These are phyloP conservation scores for Nemania bipapillata DNA, from an alignment of 2,329 filamentous ascomycete genomes.

Conservation along the genomic window DNA sequence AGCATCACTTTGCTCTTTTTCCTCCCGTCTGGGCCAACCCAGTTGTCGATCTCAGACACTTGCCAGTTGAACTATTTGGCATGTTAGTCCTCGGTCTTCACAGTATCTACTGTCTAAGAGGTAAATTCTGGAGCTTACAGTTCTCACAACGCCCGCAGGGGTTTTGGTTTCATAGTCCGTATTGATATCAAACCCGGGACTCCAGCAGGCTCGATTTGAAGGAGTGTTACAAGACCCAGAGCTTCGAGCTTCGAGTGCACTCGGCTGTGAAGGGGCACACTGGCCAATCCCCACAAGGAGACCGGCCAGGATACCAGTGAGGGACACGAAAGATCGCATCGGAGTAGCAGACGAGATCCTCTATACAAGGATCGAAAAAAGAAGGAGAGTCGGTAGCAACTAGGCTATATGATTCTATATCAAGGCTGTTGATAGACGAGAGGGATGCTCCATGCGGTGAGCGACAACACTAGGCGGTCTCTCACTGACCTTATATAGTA, in stretches of 20 bases:
- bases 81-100: neutral
- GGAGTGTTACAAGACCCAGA: slow-evolving; percentile 37
- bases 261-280: slow-evolving; percentile 28
- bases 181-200: slow-evolving; percentile 42
- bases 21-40: slow-evolving; percentile 43
- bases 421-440: neutral
- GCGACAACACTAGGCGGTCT: neutral
- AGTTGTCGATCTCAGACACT: slow-evolving; percentile 43
- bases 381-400: neutral
- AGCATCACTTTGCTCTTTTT: slow-evolving; percentile 61
- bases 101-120: slow-evolving; percentile 52
- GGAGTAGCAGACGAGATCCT: neutral
- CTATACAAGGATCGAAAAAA: neutral
- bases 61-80: slow-evolving; percentile 40
- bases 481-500: slow-evolving; percentile 27
- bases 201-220: slow-evolving; percentile 46
- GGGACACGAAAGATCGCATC: slow-evolving; percentile 27
- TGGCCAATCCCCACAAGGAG: slow-evolving; percentile 27
- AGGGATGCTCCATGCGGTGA: neutral
- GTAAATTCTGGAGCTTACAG: slow-evolving; percentile 26
- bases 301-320: slow-evolving; percentile 20
- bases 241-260: slow-evolving; percentile 25
- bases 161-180: slow-evolving; percentile 46
- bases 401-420: neutral
- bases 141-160: slow-evolving; percentile 36